A percentile compares a stretch with the other conserved stretches of the same genome.
These are phyloP conservation scores for Grigorovia humatica DNA, from an alignment of 805 yeast species.

Conservation along the genomic window DNA sequence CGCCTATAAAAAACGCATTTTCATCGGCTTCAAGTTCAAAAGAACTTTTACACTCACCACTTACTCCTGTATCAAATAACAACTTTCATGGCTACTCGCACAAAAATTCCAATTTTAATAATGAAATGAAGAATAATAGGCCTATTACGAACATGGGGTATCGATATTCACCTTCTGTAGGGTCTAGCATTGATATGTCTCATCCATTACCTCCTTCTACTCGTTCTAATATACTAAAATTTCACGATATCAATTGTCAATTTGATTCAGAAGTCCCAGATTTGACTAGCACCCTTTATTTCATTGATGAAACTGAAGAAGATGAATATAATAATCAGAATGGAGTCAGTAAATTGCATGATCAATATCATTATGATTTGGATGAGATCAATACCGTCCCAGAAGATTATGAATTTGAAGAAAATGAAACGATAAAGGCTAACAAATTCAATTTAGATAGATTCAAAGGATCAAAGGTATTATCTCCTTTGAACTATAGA, in stretches of 20 bases:
- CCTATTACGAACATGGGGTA: background rate
- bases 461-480: background rate
- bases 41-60: background rate
- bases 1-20: background rate
- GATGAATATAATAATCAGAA: constrained; percentile 25
- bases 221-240: constrained; percentile 26
- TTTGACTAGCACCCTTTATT: constrained; percentile 24
- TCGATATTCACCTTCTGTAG: background rate
- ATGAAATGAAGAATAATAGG: background rate
- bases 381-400: constrained; percentile 45
- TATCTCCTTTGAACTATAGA: constrained; percentile 15
- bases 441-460: constrained; percentile 4
- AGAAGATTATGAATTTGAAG: constrained; percentile 32
- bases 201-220: constrained; percentile 17
- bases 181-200: background rate
- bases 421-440: constrained; percentile 9
- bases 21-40: background rate
- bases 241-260: constrained; percentile 30
- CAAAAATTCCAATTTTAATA: background rate
- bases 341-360: constrained; percentile 31
- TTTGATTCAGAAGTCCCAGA: constrained; percentile 32
- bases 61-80: background rate
- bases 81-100: background rate
- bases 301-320: constrained; percentile 29
- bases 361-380: constrained; percentile 34